Evolutionary conservation across 768 basidiomycete genomes (phyloP), one percentile per base, ranked within the genome.

Genomic region (Leccinum barrowsii): DNA sequence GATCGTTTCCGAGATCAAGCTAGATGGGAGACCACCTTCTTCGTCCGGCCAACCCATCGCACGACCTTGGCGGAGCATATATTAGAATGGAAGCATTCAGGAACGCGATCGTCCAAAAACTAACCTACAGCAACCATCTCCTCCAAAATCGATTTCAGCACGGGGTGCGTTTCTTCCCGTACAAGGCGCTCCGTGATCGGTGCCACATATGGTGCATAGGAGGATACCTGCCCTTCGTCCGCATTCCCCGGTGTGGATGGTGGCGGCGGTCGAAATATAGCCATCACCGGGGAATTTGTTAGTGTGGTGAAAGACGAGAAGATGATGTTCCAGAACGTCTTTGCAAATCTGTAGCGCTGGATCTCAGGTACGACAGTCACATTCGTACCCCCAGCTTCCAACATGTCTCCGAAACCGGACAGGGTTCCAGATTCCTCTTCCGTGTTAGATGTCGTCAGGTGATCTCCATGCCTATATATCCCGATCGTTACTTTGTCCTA

Each of bases 301-400:
- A 87, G 75, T 0, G 84, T 81, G 0, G 83, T 66, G 54, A 80
- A 72, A 7, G 81, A 78, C 2, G 83, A 79, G 61, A 86, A 81
- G 1, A 76, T 75, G 50, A 83, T 73, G 63, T 86, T 87, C 85
- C 82, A 86, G 50, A 85, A 77, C 62, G 86, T 86, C 73, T 88
- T 88, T 2, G 72, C 61, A 59, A 81, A 88, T 65, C 86, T 87
- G 61, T 75, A 67, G 13, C 84, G 77, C 64, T 85, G 85, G n/a
- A 87, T 82, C 60, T 87, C 83, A 17, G 82, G 75, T 12, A 79
- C 79, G 54, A 84, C 74, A 0, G 63, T 75, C 19, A 80, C 68
- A 0, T 76, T 74, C 40, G 75, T 79, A 5, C 84, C 85, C 19
- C 84, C 84, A 8, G 68, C 65, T 52, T 72, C 66, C 4, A 87